A percentile compares a stretch with the other conserved stretches of the same genome.
phyloP scores from a whole-genome alignment of 345 rosid genomes.

The Eucalyptus curtisii region DNA sequence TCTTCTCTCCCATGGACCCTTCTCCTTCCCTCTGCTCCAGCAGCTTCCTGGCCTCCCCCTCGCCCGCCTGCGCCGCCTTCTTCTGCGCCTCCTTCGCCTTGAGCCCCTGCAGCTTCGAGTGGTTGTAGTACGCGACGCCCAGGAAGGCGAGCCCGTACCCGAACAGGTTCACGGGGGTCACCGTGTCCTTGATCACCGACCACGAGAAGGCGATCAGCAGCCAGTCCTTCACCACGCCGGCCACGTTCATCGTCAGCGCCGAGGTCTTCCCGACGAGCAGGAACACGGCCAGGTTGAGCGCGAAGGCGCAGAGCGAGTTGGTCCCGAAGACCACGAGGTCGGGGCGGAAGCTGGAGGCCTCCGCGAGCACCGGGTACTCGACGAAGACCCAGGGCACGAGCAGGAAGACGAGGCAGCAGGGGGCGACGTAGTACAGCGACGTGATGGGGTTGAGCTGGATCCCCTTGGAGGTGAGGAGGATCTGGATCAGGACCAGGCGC shows the following conservation, averaged over 20 bases:
- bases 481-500: slow-evolving; percentile 83
- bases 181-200: slow-evolving; percentile 96
- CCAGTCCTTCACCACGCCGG: slow-evolving; percentile 99
- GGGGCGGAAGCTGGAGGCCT: slow-evolving; percentile 73
- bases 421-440: slow-evolving; percentile 75
- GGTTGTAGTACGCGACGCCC: slow-evolving; percentile 90
- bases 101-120: slow-evolving; percentile 83
- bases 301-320: slow-evolving; percentile 77
- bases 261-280: slow-evolving; percentile 94
- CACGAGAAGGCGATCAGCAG: slow-evolving; percentile 91
- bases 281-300: slow-evolving; percentile 89
- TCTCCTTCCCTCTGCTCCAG: slow-evolving; percentile 73
- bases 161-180: slow-evolving; percentile 72
- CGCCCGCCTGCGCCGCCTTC: slow-evolving; percentile 24
- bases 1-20: slow-evolving; percentile 28
- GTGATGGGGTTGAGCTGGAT: slow-evolving; percentile 79
- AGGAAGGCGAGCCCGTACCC: slow-evolving; percentile 89
- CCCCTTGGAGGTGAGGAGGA: slow-evolving; percentile 80
- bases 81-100: slow-evolving; percentile 87
- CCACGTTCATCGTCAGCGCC: slow-evolving; percentile 96
- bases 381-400: slow-evolving; percentile 81
- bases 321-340: slow-evolving; percentile 84
- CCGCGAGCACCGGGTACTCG: slow-evolving; percentile 53
- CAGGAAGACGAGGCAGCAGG: slow-evolving; percentile 79
- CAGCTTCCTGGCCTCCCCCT: slow-evolving; percentile 77